These are phyloP conservation scores for Podospora didyma DNA, from an alignment of 495 filamentous ascomycete species.

Conservation along the genomic window DNA sequence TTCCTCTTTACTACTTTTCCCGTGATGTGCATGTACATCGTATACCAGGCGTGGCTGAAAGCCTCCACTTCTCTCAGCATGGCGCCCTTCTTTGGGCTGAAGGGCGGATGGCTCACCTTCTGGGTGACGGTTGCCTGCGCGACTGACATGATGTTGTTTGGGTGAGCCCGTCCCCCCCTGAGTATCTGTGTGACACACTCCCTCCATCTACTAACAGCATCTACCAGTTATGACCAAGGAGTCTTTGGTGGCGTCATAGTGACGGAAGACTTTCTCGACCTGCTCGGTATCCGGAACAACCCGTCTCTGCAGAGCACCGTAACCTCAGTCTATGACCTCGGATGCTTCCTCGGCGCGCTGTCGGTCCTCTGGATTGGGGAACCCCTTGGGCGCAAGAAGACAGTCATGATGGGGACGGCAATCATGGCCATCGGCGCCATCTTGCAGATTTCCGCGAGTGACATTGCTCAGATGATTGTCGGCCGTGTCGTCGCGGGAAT, in stretches of 20 bases:
- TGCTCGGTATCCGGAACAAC: neutral
- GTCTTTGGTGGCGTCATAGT: neutral
- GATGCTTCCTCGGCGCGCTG: constrained; percentile 70
- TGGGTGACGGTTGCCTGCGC: neutral
- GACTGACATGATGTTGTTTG: neutral
- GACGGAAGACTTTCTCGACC: neutral
- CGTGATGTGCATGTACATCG: too few species aligned
- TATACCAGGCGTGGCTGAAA: too few species aligned
- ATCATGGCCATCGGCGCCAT: constrained; percentile 68
- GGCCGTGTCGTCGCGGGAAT: constrained; percentile 62
- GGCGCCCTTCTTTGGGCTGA: neutral
- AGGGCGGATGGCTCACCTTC: neutral
- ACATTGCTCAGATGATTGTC: constrained; percentile 59
- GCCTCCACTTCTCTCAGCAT: too few species aligned
- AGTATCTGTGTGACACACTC: too few species aligned
- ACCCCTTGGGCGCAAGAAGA: constrained; percentile 62
- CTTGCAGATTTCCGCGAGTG: constrained; percentile 58
- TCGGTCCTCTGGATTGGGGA: constrained; percentile 69
- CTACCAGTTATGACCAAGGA: neutral
- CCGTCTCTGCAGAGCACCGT: too few species aligned
- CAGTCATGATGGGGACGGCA: constrained; percentile 65
- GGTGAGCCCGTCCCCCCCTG: neutral
- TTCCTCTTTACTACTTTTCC: too few species aligned
- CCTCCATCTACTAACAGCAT: too few species aligned
- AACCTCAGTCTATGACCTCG: constrained; percentile 56